Percentiles rank a stretch among this genome's conserved stretches.
phyloP scores from a whole-genome alignment of 2,329 filamentous ascomycete genomes.

The Grosmannia huntii region DNA sequence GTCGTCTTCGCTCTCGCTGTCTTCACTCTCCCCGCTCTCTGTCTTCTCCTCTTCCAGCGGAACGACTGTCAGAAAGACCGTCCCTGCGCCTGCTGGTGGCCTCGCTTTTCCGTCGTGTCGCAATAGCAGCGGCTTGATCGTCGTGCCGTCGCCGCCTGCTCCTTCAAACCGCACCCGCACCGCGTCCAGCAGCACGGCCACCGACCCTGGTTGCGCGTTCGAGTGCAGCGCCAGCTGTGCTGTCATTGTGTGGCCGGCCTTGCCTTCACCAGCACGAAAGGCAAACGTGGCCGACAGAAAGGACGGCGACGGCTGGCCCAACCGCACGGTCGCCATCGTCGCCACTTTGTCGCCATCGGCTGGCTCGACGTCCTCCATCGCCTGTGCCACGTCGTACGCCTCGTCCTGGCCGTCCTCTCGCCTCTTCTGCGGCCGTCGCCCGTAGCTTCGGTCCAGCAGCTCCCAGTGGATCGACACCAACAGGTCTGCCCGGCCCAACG shows the following conservation, averaged over 20 bases:
- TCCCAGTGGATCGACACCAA: constrained; percentile 54
- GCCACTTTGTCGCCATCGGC: constrained; percentile 13
- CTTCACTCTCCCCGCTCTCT: constrained; percentile 8
- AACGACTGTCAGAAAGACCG: neutral
- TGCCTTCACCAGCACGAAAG: constrained; percentile 45
- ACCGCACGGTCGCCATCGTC: constrained; percentile 12
- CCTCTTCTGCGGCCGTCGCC: constrained; percentile 30
- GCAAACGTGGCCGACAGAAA: constrained; percentile 30
- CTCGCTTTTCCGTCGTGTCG: constrained; percentile 22
- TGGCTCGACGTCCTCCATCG: constrained; percentile 35
- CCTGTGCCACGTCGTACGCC: constrained; percentile 44
- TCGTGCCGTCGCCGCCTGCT: constrained; percentile 20
- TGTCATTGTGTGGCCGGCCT: constrained; percentile 44
- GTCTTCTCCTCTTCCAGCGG: constrained; percentile 13
- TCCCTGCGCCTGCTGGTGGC: neutral
- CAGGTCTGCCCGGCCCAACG: constrained; percentile 38
- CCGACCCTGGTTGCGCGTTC: constrained; percentile 37
- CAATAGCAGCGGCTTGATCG: constrained; percentile 40
- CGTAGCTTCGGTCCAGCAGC: constrained; percentile 44
- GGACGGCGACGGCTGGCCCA: constrained; percentile 26
- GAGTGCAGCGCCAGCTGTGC: constrained; percentile 48
- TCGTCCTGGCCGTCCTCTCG: constrained; percentile 28
- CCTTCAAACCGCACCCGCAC: constrained; percentile 44
- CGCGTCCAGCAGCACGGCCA: constrained; percentile 36
- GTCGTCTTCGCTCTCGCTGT: neutral